Percentiles rank a stretch among this genome's conserved stretches.
phyloP scores from a whole-genome alignment of 2,329 filamentous ascomycete species.

The Aspergillus spinulosporus region DNA sequence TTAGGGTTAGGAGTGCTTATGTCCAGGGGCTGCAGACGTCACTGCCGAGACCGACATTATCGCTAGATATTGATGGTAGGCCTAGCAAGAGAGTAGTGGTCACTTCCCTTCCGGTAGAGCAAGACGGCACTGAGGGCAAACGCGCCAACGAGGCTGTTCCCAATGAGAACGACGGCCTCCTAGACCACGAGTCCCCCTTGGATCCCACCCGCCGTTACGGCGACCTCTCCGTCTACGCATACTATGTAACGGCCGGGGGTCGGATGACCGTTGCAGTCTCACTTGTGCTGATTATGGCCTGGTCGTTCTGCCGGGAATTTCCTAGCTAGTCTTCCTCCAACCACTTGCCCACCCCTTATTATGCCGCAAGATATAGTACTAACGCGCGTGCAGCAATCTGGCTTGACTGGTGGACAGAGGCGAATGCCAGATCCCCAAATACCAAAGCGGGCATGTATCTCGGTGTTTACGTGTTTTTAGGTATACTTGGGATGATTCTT shows the following conservation, averaged over 20 bases:
- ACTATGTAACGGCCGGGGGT: not conserved
- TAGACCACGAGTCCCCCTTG: not conserved
- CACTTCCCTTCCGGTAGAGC: too few species aligned
- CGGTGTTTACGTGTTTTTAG: not conserved
- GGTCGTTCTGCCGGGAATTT: not conserved
- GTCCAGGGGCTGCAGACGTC: not conserved
- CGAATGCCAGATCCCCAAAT: not conserved
- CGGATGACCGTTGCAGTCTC: not conserved
- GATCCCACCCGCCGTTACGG: not conserved
- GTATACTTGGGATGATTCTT: not conserved
- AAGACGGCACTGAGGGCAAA: not conserved
- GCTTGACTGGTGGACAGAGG: not conserved
- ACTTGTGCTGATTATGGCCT: not conserved
- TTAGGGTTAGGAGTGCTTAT: not conserved
- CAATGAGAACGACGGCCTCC: not conserved
- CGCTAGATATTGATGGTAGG: too few species aligned
- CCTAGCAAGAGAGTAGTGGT: too few species aligned
- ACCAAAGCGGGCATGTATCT: not conserved
- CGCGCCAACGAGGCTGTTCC: not conserved
- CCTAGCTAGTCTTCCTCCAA: not conserved
- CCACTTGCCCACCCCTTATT: too few species aligned
- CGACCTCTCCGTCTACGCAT: not conserved
- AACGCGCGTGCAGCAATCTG: not conserved
- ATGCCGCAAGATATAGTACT: not conserved
- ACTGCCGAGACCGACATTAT: not conserved